Evolutionary conservation across 73 alveolate species (phyloP).

Genomic region (Tetrahymena thermophila): DNA sequence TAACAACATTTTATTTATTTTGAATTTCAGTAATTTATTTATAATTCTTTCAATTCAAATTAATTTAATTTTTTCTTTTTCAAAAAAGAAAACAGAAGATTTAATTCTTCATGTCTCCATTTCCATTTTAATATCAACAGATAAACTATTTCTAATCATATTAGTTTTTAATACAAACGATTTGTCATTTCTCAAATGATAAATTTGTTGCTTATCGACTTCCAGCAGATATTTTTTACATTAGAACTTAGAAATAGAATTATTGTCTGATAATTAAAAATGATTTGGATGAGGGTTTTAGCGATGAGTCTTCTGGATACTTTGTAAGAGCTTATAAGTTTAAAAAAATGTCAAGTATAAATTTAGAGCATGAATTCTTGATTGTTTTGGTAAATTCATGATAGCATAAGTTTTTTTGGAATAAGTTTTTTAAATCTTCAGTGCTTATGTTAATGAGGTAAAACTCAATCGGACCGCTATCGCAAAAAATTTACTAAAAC

Average conservation of each 20-base stretch:
- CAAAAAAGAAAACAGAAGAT: background rate
- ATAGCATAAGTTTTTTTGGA: background rate
- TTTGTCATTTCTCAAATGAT: background rate
- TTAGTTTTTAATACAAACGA: background rate
- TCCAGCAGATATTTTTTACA: background rate
- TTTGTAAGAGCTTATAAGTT: background rate
- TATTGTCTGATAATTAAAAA: background rate
- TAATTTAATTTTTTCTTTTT: background rate
- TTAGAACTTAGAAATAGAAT: background rate
- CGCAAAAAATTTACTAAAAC: background rate
- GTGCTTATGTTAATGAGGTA: background rate
- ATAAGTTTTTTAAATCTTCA: background rate
- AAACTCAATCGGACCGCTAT: background rate
- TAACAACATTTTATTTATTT: no score
- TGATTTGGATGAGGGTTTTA: background rate
- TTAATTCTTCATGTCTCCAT: background rate
- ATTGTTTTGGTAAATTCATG: background rate
- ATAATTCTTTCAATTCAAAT: background rate
- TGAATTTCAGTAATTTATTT: background rate
- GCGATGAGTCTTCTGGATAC: background rate
- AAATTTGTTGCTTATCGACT: background rate
- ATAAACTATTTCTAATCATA: background rate
- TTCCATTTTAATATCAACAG: background rate
- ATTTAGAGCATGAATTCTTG: background rate
- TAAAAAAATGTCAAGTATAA: background rate